Base-by-base conservation (phyloP, 768 basidiomycete genomes). In the Psilocybe subaeruginosa region DNA sequence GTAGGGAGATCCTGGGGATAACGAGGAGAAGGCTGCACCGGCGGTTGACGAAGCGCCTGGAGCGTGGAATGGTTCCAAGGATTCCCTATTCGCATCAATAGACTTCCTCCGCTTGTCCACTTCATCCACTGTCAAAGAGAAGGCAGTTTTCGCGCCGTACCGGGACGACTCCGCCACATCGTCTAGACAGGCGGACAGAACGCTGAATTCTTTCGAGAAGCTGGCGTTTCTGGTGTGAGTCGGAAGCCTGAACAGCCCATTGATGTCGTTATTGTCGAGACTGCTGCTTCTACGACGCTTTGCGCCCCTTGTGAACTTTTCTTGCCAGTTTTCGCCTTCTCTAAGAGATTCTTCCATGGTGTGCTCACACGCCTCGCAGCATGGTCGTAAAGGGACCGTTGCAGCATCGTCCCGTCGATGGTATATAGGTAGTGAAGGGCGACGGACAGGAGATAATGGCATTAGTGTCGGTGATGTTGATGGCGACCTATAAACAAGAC, bases 321-420 rank as follows among this genome's bases (percentile, higher is more conserved):
- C 87, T 58, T 82, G 72, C 87, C 87, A 91, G 1, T 78, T 71
- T 19, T 84, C 83, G 33, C 86, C 88, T 64, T 83, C 76, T 45
- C 77, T 70, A 39, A 84, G 67, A 52, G 79, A 83, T 56, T 84
- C 79, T 47, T 92, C 90, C 2, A 84, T 88, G 60, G 80, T 79
- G 37, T 73, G 70, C 43, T 83, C 79, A 68, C 91, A 93, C 48
- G 85, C 81, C 8, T 79, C 71, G 67, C 91, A 93, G 72, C 91
- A 93, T 11, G 85, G 78, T 46, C 91, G 86, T 14, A 93, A 76
- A 6, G 91, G 91, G 1, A 93, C 73, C 0, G 88, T 91, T 31
- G 78, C 64, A 14, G 80, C 65, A 17, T 74, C 77, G 58, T 71
- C 69, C 48, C 66, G 70, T 17, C 69, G 69, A 16, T 70, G 66